Evolutionary conservation across 2,329 filamentous ascomycete genomes (phyloP).

Genomic region (Tolypocladium nubicola): DNA sequence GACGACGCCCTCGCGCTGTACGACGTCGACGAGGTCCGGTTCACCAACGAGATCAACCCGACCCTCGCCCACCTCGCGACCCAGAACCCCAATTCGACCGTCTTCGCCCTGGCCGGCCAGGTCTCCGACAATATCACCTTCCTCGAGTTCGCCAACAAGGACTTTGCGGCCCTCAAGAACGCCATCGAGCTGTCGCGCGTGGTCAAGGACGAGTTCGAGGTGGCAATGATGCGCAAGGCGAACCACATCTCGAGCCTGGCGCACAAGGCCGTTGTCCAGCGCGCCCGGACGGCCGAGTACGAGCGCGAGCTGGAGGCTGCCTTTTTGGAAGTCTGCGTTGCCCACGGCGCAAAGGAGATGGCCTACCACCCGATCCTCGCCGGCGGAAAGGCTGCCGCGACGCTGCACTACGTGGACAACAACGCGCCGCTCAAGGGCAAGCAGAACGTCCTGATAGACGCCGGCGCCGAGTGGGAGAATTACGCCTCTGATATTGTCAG

Average conservation of each 20-base stretch:
- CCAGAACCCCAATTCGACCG: constrained; percentile 28
- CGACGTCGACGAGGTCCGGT: constrained; percentile 70
- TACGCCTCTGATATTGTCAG: constrained; percentile 57
- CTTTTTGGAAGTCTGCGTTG: constrained; percentile 68
- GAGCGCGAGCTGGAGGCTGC: constrained; percentile 76
- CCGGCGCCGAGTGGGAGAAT: constrained; percentile 65
- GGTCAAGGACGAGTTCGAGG: constrained; percentile 65
- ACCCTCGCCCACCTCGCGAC: constrained; percentile 46
- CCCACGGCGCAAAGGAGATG: constrained; percentile 67
- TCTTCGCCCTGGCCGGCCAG: constrained; percentile 72
- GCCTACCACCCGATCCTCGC: constrained; percentile 84
- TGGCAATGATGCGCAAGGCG: constrained; percentile 61
- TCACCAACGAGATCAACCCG: constrained; percentile 65
- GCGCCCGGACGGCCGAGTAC: constrained; percentile 54
- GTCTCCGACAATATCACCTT: constrained; percentile 64
- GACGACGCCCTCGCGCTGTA: constrained; percentile 67
- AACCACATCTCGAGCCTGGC: constrained; percentile 60
- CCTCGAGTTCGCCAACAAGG: constrained; percentile 54
- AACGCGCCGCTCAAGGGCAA: constrained; percentile 58
- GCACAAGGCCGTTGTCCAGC: constrained; percentile 51
- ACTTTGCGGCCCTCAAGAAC: constrained; percentile 43
- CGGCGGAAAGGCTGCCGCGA: constrained; percentile 68
- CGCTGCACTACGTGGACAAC: constrained; percentile 81
- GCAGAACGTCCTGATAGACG: constrained; percentile 74
- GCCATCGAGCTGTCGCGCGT: constrained; percentile 61